Percentiles rank a stretch among this genome's conserved stretches.
These are phyloP conservation scores for Globisporangium barbulae DNA, from an alignment of 352 stramenopile genomes.

Conservation along the genomic window DNA sequence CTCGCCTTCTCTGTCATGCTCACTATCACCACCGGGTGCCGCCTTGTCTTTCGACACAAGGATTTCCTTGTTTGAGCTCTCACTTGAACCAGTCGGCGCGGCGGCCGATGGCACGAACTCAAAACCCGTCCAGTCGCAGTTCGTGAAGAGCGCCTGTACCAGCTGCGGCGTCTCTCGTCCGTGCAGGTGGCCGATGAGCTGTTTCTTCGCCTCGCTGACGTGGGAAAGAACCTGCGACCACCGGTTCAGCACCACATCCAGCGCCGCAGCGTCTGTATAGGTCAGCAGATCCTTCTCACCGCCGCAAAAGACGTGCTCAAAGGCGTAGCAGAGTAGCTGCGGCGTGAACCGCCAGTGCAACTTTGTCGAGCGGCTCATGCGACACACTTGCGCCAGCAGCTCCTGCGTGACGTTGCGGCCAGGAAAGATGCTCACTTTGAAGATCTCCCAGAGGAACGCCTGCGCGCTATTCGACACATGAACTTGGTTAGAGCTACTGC, in stretches of 20 bases:
- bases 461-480: constrained; percentile 25
- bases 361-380: constrained; percentile 36
- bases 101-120: constrained; percentile 25
- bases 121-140: constrained; percentile 70
- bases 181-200: constrained; percentile 56
- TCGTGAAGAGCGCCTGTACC: constrained; percentile 45
- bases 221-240: constrained; percentile 51
- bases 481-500: not conserved
- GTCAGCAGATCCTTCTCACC: constrained; percentile 51
- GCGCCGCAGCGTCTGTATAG: constrained; percentile 39
- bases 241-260: constrained; percentile 48
- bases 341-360: constrained; percentile 70
- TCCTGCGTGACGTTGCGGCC: constrained; percentile 29
- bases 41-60: not conserved
- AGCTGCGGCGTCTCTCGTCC: constrained; percentile 58
- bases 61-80: not conserved
- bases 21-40: not conserved
- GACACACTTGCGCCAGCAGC: constrained; percentile 43
- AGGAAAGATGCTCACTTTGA: constrained; percentile 35
- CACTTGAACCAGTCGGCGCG: constrained; percentile 2
- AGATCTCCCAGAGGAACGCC: constrained; percentile 57
- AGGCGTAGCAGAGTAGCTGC: constrained; percentile 53
- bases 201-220: constrained; percentile 53
- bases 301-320: constrained; percentile 48
- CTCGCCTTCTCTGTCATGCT: constrained; percentile 8